A percentile compares a stretch with the other conserved stretches of the same genome.
phyloP scores from a whole-genome alignment of 2,329 filamentous ascomycete species.

The Penicillium hesseltinei region DNA sequence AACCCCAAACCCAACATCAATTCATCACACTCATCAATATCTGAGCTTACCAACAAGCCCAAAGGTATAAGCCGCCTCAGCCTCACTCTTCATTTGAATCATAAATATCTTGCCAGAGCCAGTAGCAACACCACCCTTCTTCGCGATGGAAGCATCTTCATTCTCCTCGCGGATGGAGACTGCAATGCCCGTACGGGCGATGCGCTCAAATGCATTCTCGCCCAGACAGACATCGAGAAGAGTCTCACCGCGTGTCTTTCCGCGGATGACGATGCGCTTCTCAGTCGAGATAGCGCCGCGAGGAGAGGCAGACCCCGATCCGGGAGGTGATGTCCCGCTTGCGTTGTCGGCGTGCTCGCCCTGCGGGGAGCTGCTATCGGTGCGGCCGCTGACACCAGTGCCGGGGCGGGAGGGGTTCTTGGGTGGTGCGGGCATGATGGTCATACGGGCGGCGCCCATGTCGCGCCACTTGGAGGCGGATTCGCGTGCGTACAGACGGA shows the following conservation, averaged over 20 bases:
- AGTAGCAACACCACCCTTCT: slow-evolving; percentile 58
- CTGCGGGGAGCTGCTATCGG: slow-evolving; percentile 28
- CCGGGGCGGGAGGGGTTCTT: slow-evolving; percentile 32
- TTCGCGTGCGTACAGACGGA: slow-evolving; percentile 80
- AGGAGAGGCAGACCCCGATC: slow-evolving; percentile 34
- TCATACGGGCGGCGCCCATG: slow-evolving; percentile 78
- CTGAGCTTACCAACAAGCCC: slow-evolving; percentile 53
- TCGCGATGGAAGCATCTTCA: slow-evolving; percentile 58
- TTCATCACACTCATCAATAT: slow-evolving; percentile 37
- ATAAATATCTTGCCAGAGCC: slow-evolving; percentile 62
- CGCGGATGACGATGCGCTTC: slow-evolving; percentile 79
- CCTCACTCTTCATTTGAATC: slow-evolving; percentile 59
- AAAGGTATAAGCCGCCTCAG: slow-evolving; percentile 55
- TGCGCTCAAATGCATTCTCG: slow-evolving; percentile 78
- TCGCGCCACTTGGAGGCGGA: slow-evolving; percentile 81
- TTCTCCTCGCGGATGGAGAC: slow-evolving; percentile 84
- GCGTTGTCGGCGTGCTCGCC: slow-evolving; percentile 20
- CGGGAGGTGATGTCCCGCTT: slow-evolving; percentile 24
- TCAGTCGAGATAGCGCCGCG: slow-evolving; percentile 64
- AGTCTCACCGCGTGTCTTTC: slow-evolving; percentile 64
- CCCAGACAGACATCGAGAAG: slow-evolving; percentile 81
- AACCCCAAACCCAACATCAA: neutral
- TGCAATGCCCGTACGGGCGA: slow-evolving; percentile 82
- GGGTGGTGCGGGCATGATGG: slow-evolving; percentile 65
- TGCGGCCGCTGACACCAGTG: slow-evolving; percentile 53